Conservation (phyloP, 2,329 filamentous ascomycete species). For the Bimuria novae-zelandiae region DNA sequence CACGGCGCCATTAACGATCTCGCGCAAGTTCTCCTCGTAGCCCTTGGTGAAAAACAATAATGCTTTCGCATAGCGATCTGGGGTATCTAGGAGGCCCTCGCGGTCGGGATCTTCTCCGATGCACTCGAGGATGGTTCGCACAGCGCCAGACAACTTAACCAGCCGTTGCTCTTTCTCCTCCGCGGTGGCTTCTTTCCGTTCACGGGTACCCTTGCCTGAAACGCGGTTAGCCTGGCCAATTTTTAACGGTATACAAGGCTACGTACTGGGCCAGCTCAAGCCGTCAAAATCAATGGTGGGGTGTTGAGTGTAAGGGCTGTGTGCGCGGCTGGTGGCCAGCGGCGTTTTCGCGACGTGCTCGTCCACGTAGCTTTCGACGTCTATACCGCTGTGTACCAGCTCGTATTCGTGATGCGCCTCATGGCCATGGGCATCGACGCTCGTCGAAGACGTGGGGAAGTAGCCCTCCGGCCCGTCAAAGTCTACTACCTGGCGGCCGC, state of each 20-base stretch:
- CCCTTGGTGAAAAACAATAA: conserved; percentile 96
- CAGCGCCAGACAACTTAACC: conserved; percentile 65
- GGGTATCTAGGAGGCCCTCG: conserved; percentile 68
- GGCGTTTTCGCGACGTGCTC: conserved; percentile 56
- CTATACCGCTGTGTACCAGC: conserved; percentile 31
- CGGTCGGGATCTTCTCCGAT: conserved; percentile 68
- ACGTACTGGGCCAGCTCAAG: conserved; percentile 60
- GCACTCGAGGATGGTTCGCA: conserved; percentile 67
- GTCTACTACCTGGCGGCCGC: conserved; percentile 52
- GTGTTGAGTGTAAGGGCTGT: conserved; percentile 56
- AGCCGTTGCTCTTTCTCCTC: conserved; percentile 62
- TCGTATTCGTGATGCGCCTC: conserved; percentile 21
- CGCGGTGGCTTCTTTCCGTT: conserved; percentile 62
- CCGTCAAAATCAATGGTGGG: conserved; percentile 60
- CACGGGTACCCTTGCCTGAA: conserved; percentile 66
- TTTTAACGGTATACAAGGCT: not conserved
- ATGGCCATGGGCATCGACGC: conserved; percentile 20
- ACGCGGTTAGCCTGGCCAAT: conserved; percentile 10
- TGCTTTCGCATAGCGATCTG: conserved; percentile 89
- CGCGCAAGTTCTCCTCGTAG: conserved; percentile 90
- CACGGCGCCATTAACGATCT: conserved; percentile 90
- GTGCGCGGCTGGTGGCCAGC: conserved; percentile 57
- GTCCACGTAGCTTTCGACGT: conserved; percentile 59
- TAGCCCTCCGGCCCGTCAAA: conserved; percentile 45
- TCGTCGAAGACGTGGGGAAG: conserved; percentile 30